phyloP scores from a whole-genome alignment of 495 filamentous ascomycete genomes.

The Podospora fimiseda region DNA sequence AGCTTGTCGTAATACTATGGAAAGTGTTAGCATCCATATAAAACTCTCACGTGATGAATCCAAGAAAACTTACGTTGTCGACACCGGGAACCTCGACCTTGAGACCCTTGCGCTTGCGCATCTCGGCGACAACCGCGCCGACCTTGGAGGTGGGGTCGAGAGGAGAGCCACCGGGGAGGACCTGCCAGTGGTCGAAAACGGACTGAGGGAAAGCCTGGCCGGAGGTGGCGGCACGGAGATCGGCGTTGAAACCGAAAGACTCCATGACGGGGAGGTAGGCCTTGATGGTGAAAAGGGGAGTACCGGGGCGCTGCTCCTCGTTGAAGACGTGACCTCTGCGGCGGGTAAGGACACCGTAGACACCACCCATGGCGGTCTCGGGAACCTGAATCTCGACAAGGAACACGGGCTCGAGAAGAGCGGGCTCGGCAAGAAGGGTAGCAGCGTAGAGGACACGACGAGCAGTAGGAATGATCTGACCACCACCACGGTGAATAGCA shows the following conservation, averaged over 20 bases:
- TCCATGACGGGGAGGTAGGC: conserved; percentile 99
- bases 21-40: conserved; percentile 46
- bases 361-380: conserved; percentile 98
- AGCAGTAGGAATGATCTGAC: conserved; percentile 95
- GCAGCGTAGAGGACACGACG: conserved; percentile 96
- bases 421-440: conserved; percentile 81
- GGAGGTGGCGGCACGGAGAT: conserved; percentile 87
- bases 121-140: conserved; percentile 75
- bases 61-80: conserved; percentile 76
- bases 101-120: conserved; percentile 99
- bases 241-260: conserved; percentile 98
- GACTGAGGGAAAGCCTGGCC: conserved; percentile 98
- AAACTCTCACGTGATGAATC: background rate
- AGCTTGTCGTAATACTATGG: conserved; percentile 97
- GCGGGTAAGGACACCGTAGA: conserved; percentile 99
- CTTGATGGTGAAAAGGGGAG: conserved; percentile 99
- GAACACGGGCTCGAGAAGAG: conserved; percentile 94
- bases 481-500: conserved; percentile 99
- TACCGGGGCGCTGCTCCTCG: conserved; percentile 96
- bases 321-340: conserved; percentile 97
- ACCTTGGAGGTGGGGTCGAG: conserved; percentile 80
- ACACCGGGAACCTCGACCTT: conserved; percentile 86
- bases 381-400: conserved; percentile 98
- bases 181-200: conserved; percentile 97
- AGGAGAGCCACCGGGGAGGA: conserved; percentile 88